Evolutionary conservation across 768 basidiomycete species (phyloP), one percentile per base, ranked within the genome.

Genomic region (Naganishia vishniacii): DNA sequence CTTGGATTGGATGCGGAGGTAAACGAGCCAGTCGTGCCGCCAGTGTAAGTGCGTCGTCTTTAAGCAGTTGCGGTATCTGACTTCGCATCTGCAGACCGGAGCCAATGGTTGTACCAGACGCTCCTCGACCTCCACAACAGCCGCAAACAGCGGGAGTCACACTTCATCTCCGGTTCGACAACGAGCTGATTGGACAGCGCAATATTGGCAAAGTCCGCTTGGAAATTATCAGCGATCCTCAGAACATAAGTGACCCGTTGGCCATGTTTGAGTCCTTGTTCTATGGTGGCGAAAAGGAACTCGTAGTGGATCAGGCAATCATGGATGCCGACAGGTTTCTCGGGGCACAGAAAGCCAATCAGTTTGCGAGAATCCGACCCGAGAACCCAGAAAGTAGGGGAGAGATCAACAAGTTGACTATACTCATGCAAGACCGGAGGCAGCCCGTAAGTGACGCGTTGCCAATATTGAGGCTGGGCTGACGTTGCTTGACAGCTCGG

Each of bases 261-360:
- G 53, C 53, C n/a, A 56, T 56, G 53, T 56, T 56, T 23, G 53
- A 56, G n/a, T 56, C 53, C 7, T 40, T 56, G 37, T 56, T 56
- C 37, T 26, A 31, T 15, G 53, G 53, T 23, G 53, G 53, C 37
- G 53, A 56, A 23, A 56, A 40, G 37, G 53, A 56, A 34, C 34
- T 56, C 37, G 20, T 56, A 20, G 26, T 56, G 3, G 31, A 32
- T 26, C 53, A 56, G 37, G 37, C 37, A 20, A 56, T 56, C 15
- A 56, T 20, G 37, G 53, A 56, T 26, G n/a, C 53, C 25, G 20
- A 25, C 34, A 41, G 34, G 37, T 56, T 41, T 25, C 32, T 56
- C 34, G 53, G 53, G 5, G 53, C 28, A 56, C 53, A 56, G n/a
- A 56, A 41, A 37, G 53, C 40, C 31, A 56, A 56, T n/a, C 53